These are phyloP conservation scores for Jaenimonas drosophilae DNA, from an alignment of 208 protist species.

Conservation along the genomic window DNA sequence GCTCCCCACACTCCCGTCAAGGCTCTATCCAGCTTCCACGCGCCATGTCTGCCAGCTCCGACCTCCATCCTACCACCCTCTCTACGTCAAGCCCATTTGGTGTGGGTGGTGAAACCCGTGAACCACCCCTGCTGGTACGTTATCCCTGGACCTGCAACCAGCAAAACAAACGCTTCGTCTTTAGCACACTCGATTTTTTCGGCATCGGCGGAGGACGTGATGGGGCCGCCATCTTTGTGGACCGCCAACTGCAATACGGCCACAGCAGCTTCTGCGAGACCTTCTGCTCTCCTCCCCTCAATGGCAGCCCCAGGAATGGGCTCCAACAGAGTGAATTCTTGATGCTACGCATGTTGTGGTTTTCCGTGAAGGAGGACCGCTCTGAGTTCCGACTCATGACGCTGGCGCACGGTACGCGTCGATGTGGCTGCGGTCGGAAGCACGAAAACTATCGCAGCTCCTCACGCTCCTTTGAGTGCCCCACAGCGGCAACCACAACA, in stretches of 20 bases:
- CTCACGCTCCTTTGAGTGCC: too few relatives aligned
- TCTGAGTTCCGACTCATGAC: conserved; percentile 3
- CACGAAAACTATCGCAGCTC: too few relatives aligned
- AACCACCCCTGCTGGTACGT: too few relatives aligned
- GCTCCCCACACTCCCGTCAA: background rate
- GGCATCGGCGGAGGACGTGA: conserved; percentile 39
- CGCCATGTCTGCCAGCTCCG: too few relatives aligned
- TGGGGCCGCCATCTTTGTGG: conserved; percentile 42
- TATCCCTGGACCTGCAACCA: too few relatives aligned
- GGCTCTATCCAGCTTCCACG: background rate
- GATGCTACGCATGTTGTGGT: conserved; percentile 28
- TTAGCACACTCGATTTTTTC: conserved; percentile 25
- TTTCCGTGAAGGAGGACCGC: conserved; percentile 10
- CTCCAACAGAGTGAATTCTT: conserved; percentile 24
- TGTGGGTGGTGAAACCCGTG: too few relatives aligned
- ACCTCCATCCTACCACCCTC: too few relatives aligned
- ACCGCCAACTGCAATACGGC: conserved; percentile 34
- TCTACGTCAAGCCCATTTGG: too few relatives aligned
- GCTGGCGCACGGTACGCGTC: conserved; percentile 9
- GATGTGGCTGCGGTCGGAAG: too few relatives aligned
- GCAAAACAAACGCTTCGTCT: too few relatives aligned
- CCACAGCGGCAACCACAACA: too few relatives aligned
- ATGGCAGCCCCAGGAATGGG: conserved; percentile 3
- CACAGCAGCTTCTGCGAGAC: conserved; percentile 50
- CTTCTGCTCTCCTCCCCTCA: conserved; percentile 34